These are phyloP conservation scores for Martensiomyces pterosporus DNA, from an alignment of 192 early-diverging fungal genomes.

Conservation along the genomic window DNA sequence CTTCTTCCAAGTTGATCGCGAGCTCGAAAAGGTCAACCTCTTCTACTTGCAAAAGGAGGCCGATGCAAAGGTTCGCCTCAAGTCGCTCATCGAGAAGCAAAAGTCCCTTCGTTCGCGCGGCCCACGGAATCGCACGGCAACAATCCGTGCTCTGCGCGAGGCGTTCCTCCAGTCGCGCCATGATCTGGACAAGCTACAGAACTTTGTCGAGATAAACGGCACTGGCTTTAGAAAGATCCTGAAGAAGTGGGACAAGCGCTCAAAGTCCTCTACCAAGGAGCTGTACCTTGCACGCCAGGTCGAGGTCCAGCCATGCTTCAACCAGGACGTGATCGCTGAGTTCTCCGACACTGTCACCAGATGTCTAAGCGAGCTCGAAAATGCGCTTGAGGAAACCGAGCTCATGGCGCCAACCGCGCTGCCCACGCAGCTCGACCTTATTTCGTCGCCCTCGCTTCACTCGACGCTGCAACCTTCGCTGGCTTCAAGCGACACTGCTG, in stretches of 20 bases:
- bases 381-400: slow-evolving; percentile 52
- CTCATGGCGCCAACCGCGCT: slow-evolving; percentile 11
- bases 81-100: slow-evolving; percentile 78
- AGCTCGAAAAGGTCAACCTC: slow-evolving; percentile 95
- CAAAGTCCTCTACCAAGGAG: slow-evolving; percentile 96
- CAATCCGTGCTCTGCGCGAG: slow-evolving; percentile 75
- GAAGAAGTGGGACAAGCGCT: slow-evolving; percentile 99
- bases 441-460: slow-evolving; percentile 35
- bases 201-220: slow-evolving; percentile 95
- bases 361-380: slow-evolving; percentile 72
- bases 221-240: slow-evolving; percentile 98
- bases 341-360: slow-evolving; percentile 76
- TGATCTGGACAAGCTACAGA: slow-evolving; percentile 95
- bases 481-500: not conserved
- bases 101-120: slow-evolving; percentile 56
- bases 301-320: slow-evolving; percentile 97
- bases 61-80: slow-evolving; percentile 85
- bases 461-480: slow-evolving; percentile 8
- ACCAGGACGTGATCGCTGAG: slow-evolving; percentile 86
- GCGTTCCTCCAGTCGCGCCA: slow-evolving; percentile 88
- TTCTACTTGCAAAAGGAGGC: slow-evolving; percentile 98
- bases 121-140: slow-evolving; percentile 50
- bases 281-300: slow-evolving; percentile 95
- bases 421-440: slow-evolving; percentile 25
- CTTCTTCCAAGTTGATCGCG: slow-evolving; percentile 96